Percentiles rank a stretch among this genome's conserved stretches.
Evolutionary conservation across 192 early-diverging fungal species (phyloP).

Genomic region (Helicostylum pulchrum): DNA sequence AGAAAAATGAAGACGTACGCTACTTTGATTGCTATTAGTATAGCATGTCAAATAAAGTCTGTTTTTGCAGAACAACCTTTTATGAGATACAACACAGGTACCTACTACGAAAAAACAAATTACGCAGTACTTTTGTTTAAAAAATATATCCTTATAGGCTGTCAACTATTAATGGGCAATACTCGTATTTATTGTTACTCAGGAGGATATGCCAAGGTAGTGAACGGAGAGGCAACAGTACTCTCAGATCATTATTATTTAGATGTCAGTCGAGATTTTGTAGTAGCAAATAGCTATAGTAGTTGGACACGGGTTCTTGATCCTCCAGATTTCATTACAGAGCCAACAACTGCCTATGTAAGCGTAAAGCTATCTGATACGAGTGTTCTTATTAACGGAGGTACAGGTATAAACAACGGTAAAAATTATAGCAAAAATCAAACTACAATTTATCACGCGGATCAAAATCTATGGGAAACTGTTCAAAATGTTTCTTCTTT

Average conservation of each 20-base stretch:
- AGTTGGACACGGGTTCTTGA: not conserved
- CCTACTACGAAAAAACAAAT: too few relatives aligned
- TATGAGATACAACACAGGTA: too few relatives aligned
- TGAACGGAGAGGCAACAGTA: not conserved
- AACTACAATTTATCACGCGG: not conserved
- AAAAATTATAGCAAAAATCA: not conserved
- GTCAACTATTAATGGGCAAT: not conserved
- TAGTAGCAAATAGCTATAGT: not conserved
- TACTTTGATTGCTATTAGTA: too few relatives aligned
- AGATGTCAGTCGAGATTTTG: not conserved
- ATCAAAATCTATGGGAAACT: conserved; percentile 4
- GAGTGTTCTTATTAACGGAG: conserved; percentile 4
- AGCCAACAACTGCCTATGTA: not conserved
- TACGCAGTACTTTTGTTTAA: too few relatives aligned
- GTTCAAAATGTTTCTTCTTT: not conserved
- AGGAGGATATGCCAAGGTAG: not conserved
- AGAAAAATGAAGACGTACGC: too few relatives aligned
- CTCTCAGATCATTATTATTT: not conserved
- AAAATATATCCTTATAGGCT: too few relatives aligned
- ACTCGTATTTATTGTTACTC: conserved; percentile 5
- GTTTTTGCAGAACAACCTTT: too few relatives aligned
- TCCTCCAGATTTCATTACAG: not conserved
- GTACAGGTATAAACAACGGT: not conserved
- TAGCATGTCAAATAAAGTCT: too few relatives aligned
- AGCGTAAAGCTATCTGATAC: conserved; percentile 4